phyloP scores from a whole-genome alignment of 2,329 filamentous ascomycete species.

The Talaromyces sp. region DNA sequence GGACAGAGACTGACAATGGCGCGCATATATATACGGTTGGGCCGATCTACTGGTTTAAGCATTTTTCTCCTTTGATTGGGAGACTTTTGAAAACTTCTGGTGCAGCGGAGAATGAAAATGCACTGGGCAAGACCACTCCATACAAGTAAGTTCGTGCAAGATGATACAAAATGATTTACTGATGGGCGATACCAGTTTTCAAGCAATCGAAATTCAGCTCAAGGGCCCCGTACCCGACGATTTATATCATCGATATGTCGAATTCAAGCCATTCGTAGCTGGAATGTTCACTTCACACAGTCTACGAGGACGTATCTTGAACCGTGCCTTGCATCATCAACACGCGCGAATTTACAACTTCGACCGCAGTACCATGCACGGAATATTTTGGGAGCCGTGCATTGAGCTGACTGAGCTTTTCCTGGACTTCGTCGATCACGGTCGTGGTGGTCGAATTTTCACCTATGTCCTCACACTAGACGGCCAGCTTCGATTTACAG shows the following conservation, averaged over 20 bases:
- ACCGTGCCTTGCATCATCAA: slow-evolving; percentile 85
- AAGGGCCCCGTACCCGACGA: slow-evolving; percentile 74
- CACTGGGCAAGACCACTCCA: slow-evolving; percentile 61
- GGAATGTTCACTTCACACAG: slow-evolving; percentile 81
- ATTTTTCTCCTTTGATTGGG: slow-evolving; percentile 87
- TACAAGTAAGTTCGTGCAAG: slow-evolving; percentile 67
- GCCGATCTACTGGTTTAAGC: slow-evolving; percentile 73
- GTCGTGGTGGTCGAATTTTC: slow-evolving; percentile 80
- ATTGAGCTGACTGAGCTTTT: slow-evolving; percentile 74
- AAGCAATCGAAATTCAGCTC: slow-evolving; percentile 88
- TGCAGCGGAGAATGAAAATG: slow-evolving; percentile 57
- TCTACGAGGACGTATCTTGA: slow-evolving; percentile 74
- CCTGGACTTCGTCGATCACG: slow-evolving; percentile 80
- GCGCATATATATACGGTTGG: slow-evolving; percentile 76
- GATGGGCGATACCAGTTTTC: slow-evolving; percentile 61
- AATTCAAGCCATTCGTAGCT: slow-evolving; percentile 86
- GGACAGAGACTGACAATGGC: slow-evolving; percentile 64
- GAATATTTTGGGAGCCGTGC: slow-evolving; percentile 64
- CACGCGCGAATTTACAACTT: slow-evolving; percentile 88
- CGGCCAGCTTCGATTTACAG: slow-evolving; percentile 82
- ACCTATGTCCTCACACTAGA: slow-evolving; percentile 92
- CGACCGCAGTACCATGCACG: slow-evolving; percentile 71
- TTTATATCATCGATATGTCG: slow-evolving; percentile 88
- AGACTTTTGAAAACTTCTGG: slow-evolving; percentile 71
- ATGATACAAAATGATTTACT: neutral